Conservation (phyloP, 1,284 basidiomycete species). For the Polyporus tsugae region DNA sequence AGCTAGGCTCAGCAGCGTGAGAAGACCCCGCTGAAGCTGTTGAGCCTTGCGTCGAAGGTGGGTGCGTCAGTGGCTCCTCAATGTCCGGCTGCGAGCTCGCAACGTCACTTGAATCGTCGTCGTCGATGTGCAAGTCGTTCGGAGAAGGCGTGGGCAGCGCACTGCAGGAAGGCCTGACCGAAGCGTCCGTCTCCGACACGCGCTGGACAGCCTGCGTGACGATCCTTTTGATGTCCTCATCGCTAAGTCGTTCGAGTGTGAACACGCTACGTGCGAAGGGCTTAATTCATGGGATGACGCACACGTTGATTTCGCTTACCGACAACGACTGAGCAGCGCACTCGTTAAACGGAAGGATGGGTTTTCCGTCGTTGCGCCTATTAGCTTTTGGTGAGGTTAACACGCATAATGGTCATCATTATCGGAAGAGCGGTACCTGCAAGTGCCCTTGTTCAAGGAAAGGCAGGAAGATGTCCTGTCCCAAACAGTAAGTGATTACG, state of each 20-base stretch:
- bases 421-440: conserved; percentile 54
- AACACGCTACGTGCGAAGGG: conserved; percentile 56
- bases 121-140: conserved; percentile 13
- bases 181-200: conserved; percentile 37
- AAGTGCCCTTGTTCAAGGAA: conserved; percentile 84
- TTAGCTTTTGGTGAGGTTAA: conserved; percentile 54
- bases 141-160: conserved; percentile 10
- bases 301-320: conserved; percentile 53
- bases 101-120: conserved; percentile 26
- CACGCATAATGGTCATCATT: conserved; percentile 17
- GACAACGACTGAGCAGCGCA: conserved; percentile 83
- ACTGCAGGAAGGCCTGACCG: conserved; percentile 9
- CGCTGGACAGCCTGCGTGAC: conserved; percentile 59
- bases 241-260: conserved; percentile 66
- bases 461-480: conserved; percentile 80
- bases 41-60: conserved; percentile 30
- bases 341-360: conserved; percentile 87
- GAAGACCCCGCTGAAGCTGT: conserved; percentile 22
- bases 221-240: conserved; percentile 63
- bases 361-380: conserved; percentile 94
- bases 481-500: conserved; percentile 10
- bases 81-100: conserved; percentile 34
- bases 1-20: background rate
- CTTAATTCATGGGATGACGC: background rate
- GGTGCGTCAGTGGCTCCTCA: conserved; percentile 26